Conservation (phyloP, 23 red algal species). For the Gracilaria vermiculophylla region DNA sequence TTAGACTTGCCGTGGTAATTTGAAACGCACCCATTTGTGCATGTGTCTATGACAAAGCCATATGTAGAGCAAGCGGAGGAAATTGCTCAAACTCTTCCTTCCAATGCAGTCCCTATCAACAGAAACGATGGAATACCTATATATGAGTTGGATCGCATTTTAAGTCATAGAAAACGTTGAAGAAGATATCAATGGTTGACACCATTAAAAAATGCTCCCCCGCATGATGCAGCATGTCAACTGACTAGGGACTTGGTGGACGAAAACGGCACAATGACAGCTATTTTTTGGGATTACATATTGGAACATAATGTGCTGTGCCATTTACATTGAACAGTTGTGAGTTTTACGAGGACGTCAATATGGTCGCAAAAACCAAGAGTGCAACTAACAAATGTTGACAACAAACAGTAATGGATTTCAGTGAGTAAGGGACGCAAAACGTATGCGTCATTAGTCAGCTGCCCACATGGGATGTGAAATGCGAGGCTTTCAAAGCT, state of each 20-base stretch:
- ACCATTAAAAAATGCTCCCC: neutral
- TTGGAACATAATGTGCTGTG: neutral
- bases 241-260: slow-evolving; percentile 16
- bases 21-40: neutral
- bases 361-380: neutral
- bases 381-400: slow-evolving; percentile 18
- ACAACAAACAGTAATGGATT: neutral
- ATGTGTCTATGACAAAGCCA: neutral
- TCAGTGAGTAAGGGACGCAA: neutral
- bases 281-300: slow-evolving; percentile 12
- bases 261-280: neutral
- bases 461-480: no score
- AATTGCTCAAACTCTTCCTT: no score
- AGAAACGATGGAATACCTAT: no score
- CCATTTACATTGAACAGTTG: slow-evolving; percentile 29
- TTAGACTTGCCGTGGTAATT: neutral
- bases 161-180: neutral
- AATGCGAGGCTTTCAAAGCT: no score
- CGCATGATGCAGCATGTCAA: neutral
- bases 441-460: neutral
- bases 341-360: slow-evolving; percentile 25
- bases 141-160: neutral
- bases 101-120: neutral
- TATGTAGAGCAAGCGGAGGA: neutral
- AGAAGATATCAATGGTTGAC: slow-evolving; percentile 1